These are phyloP conservation scores for Strobilomyces echinocephalus DNA, from an alignment of 768 basidiomycete species.

Conservation along the genomic window DNA sequence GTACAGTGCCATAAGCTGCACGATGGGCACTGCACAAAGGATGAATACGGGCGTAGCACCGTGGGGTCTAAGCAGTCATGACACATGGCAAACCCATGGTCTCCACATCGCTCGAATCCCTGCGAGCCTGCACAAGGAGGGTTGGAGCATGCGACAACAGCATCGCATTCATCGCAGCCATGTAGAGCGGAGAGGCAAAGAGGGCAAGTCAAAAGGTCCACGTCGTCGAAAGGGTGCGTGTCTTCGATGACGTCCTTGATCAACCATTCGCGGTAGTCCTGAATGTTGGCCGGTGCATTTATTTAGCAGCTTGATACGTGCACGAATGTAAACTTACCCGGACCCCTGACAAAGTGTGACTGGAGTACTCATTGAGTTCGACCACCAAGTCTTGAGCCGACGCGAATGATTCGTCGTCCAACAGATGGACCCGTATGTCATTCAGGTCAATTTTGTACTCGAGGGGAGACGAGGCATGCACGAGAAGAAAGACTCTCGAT, in stretches of 20 bases:
- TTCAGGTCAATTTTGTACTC: background rate
- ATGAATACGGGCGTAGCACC: rapidly evolving
- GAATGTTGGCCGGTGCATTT: background rate
- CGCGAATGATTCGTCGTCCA: too few species aligned
- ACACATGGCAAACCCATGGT: background rate
- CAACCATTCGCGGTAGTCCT: background rate
- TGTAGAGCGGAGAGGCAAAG: background rate
- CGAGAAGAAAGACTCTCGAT: background rate
- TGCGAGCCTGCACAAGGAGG: background rate
- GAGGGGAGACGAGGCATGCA: background rate
- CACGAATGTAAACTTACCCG: background rate
- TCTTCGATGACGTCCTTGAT: background rate
- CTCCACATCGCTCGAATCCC: background rate
- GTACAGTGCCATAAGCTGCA: conserved; percentile 1
- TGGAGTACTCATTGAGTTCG: background rate
- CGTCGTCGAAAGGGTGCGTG: background rate
- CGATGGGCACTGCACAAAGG: background rate
- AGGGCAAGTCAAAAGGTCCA: conserved; percentile 4
- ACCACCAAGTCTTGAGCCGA: too few species aligned
- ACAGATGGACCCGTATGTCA: background rate
- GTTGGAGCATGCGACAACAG: background rate
- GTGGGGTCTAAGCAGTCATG: background rate
- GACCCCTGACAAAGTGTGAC: background rate
- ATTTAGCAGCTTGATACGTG: too few species aligned
- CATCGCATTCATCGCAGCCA: background rate